These are phyloP conservation scores for Cyberlindnera amylophila DNA, from an alignment of 805 yeast genomes.

Conservation along the genomic window DNA sequence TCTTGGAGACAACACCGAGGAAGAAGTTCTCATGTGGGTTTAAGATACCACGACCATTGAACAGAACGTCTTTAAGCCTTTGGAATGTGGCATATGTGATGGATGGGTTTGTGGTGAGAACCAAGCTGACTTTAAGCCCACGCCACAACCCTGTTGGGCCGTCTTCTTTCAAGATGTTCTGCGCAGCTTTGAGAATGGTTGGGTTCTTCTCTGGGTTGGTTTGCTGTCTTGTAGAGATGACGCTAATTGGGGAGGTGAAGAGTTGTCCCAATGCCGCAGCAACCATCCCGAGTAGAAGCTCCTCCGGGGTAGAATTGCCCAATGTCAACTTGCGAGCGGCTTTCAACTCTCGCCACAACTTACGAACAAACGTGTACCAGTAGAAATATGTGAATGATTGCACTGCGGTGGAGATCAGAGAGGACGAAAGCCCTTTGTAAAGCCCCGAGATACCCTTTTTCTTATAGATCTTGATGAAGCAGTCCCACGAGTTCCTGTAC, in stretches of 20 bases:
- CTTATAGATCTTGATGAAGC: slow-evolving; percentile 50
- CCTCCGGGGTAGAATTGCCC: slow-evolving; percentile 53
- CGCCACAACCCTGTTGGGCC: slow-evolving; percentile 76
- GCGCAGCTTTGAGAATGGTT: slow-evolving; percentile 39
- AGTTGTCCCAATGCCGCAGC: slow-evolving; percentile 82
- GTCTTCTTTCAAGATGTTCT: slow-evolving; percentile 55
- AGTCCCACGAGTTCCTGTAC: slow-evolving; percentile 61
- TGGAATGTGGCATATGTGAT: slow-evolving; percentile 83
- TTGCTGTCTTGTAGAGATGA: slow-evolving; percentile 65
- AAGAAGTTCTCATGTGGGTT: slow-evolving; percentile 62
- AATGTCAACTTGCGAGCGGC: slow-evolving; percentile 16
- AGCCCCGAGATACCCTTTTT: slow-evolving; percentile 63
- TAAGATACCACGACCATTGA: slow-evolving; percentile 34
- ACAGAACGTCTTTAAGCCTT: slow-evolving; percentile 51
- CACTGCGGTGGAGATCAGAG: slow-evolving; percentile 66
- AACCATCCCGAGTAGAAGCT: slow-evolving; percentile 67
- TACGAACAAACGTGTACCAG: slow-evolving; percentile 76
- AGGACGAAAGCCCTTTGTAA: slow-evolving; percentile 68
- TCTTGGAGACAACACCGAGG: slow-evolving; percentile 76
- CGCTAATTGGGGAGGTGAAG: slow-evolving; percentile 78
- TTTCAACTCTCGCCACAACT: slow-evolving; percentile 40
- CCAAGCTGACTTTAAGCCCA: slow-evolving; percentile 76
- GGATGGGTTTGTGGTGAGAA: slow-evolving; percentile 77
- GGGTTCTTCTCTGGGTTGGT: slow-evolving; percentile 36
- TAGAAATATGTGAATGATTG: slow-evolving; percentile 82